Evolutionary conservation across 192 early-diverging fungal genomes (phyloP).

Genomic region (Dimargaris verticillata): DNA sequence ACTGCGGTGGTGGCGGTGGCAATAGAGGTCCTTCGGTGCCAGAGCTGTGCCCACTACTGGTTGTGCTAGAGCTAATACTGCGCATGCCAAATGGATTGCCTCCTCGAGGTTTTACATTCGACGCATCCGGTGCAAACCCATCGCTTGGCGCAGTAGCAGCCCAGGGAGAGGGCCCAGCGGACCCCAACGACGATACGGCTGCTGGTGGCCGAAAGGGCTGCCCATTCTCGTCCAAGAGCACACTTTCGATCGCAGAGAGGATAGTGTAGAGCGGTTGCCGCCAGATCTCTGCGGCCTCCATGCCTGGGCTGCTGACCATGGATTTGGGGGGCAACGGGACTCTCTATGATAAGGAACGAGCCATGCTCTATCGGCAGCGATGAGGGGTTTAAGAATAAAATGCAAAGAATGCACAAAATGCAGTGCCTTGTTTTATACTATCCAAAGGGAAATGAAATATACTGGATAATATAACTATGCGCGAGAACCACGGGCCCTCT

Average conservation of each 20-base stretch:
- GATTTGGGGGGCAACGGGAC: too few species aligned
- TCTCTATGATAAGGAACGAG: too few species aligned
- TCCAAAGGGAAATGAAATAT: too few species aligned
- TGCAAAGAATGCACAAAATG: too few species aligned
- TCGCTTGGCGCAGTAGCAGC: too few species aligned
- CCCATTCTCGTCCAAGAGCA: conserved; percentile 8
- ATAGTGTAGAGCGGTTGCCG: conserved; percentile 2
- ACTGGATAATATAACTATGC: too few species aligned
- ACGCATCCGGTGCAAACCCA: neutral
- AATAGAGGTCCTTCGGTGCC: neutral
- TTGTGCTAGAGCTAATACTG: neutral
- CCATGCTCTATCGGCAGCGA: too few species aligned
- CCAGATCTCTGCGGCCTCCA: conserved; percentile 1
- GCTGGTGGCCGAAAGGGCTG: neutral
- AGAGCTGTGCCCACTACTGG: neutral
- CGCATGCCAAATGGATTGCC: neutral
- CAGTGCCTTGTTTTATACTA: too few species aligned
- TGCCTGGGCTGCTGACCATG: neutral
- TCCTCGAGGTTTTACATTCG: neutral
- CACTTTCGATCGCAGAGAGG: conserved; percentile 4
- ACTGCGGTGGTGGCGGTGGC: neutral
- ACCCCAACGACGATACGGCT: neutral
- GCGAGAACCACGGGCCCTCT: too few species aligned
- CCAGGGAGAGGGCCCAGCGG: too few species aligned
- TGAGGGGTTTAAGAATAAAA: too few species aligned